Evolutionary conservation across 164 flowering plant genomes (phyloP).

Genomic region (Stephania cephalantha): DNA sequence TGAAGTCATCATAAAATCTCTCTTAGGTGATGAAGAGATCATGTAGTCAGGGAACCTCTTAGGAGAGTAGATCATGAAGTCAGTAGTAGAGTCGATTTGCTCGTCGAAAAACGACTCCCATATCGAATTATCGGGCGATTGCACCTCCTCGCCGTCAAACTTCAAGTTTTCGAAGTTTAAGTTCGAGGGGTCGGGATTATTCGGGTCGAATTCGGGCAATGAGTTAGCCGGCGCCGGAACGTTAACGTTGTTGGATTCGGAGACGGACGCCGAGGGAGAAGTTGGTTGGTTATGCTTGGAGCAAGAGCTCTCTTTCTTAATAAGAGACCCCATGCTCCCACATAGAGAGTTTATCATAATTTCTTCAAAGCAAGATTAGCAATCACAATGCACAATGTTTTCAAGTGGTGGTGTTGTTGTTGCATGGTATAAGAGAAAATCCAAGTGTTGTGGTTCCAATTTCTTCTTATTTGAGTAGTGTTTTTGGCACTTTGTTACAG

Average conservation of each 20-base stretch:
- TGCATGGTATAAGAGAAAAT: slow-evolving; percentile 12
- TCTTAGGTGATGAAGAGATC: slow-evolving; percentile 55
- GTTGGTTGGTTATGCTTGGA: slow-evolving; percentile 23
- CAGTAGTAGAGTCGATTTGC: slow-evolving; percentile 33
- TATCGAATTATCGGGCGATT: slow-evolving; percentile 47
- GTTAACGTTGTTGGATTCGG: slow-evolving; percentile 26
- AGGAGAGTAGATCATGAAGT: slow-evolving; percentile 65
- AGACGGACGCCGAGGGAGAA: slow-evolving; percentile 31
- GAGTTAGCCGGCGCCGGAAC: background rate
- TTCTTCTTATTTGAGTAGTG: slow-evolving; percentile 8
- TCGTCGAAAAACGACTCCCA: slow-evolving; percentile 65
- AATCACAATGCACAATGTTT: background rate
- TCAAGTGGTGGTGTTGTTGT: background rate
- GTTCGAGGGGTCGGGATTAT: slow-evolving; percentile 29
- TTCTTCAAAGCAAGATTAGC: slow-evolving; percentile 1
- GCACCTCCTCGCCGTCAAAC: slow-evolving; percentile 45
- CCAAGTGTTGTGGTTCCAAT: slow-evolving; percentile 1
- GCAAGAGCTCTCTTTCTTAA: slow-evolving; percentile 32
- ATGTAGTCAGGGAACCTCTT: slow-evolving; percentile 18
- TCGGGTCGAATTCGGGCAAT: slow-evolving; percentile 18
- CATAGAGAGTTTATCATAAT: slow-evolving; percentile 44
- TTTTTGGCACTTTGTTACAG: slow-evolving; percentile 19
- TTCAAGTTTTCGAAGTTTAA: slow-evolving; percentile 35
- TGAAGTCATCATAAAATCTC: slow-evolving; percentile 17
- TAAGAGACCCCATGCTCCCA: slow-evolving; percentile 41